Percentiles rank a stretch among this genome's conserved stretches.
These are phyloP conservation scores for Podospora conica DNA, from an alignment of 495 filamentous ascomycete genomes.

Conservation along the genomic window DNA sequence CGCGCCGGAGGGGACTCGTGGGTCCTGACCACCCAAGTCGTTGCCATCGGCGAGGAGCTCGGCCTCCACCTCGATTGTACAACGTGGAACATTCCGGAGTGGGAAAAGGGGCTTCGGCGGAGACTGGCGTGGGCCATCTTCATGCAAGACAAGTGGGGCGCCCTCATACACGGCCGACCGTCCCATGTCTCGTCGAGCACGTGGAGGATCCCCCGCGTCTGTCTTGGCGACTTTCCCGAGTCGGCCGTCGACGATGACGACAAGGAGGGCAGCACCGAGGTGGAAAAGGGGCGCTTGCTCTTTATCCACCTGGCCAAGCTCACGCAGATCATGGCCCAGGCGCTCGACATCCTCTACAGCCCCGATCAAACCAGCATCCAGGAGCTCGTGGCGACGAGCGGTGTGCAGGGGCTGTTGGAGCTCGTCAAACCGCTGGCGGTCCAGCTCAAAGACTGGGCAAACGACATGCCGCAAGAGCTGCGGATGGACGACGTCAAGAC, in stretches of 20 bases:
- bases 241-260: conserved; percentile 43
- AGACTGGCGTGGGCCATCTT: conserved; percentile 69
- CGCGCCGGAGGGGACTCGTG: conserved; percentile 53
- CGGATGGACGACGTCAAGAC: conserved; percentile 43
- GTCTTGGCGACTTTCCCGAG: conserved; percentile 56
- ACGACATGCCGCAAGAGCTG: conserved; percentile 45
- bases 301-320: conserved; percentile 56
- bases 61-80: conserved; percentile 67
- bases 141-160: conserved; percentile 73
- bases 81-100: conserved; percentile 62
- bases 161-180: conserved; percentile 61
- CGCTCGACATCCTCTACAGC: conserved; percentile 53
- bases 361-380: conserved; percentile 14
- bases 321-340: conserved; percentile 54
- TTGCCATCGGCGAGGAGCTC: conserved; percentile 61
- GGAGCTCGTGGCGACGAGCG: conserved; percentile 15
- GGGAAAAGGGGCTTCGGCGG: conserved; percentile 65
- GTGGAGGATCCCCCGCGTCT: conserved; percentile 58
- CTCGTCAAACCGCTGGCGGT: conserved; percentile 59
- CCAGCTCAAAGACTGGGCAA: conserved; percentile 55
- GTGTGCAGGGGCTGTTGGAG: conserved; percentile 43
- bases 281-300: conserved; percentile 49
- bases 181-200: conserved; percentile 58
- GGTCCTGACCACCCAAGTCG: conserved; percentile 62
- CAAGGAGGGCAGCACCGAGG: conserved; percentile 44